These are phyloP conservation scores for Silene conica DNA, from an alignment of 148 eudicot species.

Conservation along the genomic window DNA sequence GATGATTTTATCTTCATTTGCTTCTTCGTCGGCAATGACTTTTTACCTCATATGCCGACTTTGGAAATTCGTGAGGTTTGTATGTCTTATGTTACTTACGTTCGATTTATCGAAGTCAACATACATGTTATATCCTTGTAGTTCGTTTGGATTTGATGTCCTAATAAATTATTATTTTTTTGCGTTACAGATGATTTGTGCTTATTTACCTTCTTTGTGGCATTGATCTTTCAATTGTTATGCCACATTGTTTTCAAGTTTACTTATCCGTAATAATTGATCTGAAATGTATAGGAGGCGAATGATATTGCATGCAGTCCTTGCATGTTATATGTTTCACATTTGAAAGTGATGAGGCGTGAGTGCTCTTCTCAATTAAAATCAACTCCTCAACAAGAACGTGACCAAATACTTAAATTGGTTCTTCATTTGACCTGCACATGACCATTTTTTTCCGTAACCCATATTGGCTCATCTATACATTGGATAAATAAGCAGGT, in stretches of 20 bases:
- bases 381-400: neutral
- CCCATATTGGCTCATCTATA: neutral
- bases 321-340: neutral
- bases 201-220: neutral
- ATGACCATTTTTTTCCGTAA: neutral
- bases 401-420: neutral
- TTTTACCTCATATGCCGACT: constrained; percentile 97
- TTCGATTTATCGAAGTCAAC: neutral
- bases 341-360: neutral
- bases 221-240: neutral
- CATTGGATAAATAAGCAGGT: neutral
- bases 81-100: constrained; percentile 7
- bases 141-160: neutral
- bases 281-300: neutral
- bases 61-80: constrained; percentile 96
- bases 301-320: neutral
- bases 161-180: neutral
- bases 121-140: neutral
- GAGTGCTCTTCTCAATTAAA: neutral
- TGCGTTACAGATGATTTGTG: neutral
- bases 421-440: neutral
- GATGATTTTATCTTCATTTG: constrained; percentile 97
- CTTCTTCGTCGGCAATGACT: constrained; percentile 98
- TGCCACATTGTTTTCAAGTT: neutral
- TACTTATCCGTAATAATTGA: neutral